phyloP scores from a whole-genome alignment of 805 yeast species.

The Candida easanensis region DNA sequence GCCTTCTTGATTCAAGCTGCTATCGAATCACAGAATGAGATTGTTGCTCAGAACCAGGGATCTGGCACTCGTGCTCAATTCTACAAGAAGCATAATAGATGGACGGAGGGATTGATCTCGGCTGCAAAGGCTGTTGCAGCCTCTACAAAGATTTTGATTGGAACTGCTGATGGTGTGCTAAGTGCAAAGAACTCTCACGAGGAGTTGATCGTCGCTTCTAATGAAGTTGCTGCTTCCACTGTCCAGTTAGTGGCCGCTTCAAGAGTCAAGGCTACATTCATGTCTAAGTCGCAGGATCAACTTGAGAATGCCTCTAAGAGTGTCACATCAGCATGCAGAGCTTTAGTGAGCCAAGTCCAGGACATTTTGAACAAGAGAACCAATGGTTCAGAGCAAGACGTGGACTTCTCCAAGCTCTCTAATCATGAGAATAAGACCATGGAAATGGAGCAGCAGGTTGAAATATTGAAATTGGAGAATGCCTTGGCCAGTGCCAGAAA shows the following conservation, averaged over 20 bases:
- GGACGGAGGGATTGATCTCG: constrained; percentile 92
- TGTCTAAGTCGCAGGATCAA: constrained; percentile 72
- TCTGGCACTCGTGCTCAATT: constrained; percentile 65
- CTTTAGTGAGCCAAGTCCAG: constrained; percentile 70
- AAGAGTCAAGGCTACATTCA: constrained; percentile 75
- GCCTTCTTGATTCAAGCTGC: constrained; percentile 70
- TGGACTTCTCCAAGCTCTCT: constrained; percentile 66
- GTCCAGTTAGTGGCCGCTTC: constrained; percentile 92
- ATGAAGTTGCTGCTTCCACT: constrained; percentile 89
- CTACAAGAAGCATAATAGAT: constrained; percentile 81
- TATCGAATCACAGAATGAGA: constrained; percentile 77
- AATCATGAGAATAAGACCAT: constrained; percentile 80
- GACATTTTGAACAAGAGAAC: constrained; percentile 42
- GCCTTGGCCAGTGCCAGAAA: constrained; percentile 70
- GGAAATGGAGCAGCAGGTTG: constrained; percentile 93
- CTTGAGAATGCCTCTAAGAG: constrained; percentile 66
- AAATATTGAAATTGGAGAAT: constrained; percentile 78
- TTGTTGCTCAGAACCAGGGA: constrained; percentile 69
- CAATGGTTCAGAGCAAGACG: constrained; percentile 34
- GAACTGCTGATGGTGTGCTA: constrained; percentile 84
- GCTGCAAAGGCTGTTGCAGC: constrained; percentile 87
- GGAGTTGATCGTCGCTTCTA: constrained; percentile 84
- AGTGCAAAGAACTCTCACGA: constrained; percentile 65
- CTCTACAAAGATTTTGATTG: constrained; percentile 76
- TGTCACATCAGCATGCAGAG: constrained; percentile 75